These are phyloP conservation scores for Conticribra weissflogii DNA, from an alignment of 108 stramenopile genomes.

Conservation along the genomic window DNA sequence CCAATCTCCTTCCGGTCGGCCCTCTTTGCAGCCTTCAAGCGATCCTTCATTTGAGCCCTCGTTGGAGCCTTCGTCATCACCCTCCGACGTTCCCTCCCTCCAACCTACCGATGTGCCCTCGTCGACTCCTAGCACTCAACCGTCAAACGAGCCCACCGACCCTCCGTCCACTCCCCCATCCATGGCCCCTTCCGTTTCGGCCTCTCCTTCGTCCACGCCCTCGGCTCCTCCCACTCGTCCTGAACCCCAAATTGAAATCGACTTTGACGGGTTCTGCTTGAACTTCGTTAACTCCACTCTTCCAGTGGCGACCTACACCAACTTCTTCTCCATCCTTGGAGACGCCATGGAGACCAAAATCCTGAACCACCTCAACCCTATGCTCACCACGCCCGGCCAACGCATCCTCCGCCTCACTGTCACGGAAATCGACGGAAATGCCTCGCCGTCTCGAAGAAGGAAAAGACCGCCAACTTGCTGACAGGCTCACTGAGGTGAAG, in stretches of 20 bases:
- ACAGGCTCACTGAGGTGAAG: not conserved
- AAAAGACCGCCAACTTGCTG: not conserved
- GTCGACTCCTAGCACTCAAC: not conserved
- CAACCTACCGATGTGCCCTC: not conserved
- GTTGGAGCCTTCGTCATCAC: not conserved
- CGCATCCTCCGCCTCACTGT: not conserved
- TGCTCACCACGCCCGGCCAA: not conserved
- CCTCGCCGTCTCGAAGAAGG: not conserved
- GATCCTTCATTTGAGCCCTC: not conserved
- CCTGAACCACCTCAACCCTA: not conserved
- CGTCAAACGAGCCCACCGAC: not conserved
- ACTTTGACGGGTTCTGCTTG: not conserved
- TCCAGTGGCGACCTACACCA: not conserved
- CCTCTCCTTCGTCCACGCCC: not conserved
- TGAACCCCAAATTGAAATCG: not conserved
- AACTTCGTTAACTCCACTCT: too few species aligned
- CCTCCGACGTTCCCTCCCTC: not conserved
- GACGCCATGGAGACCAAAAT: not conserved
- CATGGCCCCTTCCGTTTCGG: not conserved
- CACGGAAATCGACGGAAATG: not conserved
- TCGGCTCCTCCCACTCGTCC: not conserved
- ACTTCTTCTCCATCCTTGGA: not conserved
- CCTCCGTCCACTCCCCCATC: not conserved
- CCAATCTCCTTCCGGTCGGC: not conserved
- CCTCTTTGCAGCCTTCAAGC: not conserved